Percentiles rank a stretch among this genome's conserved stretches.
phyloP scores from a whole-genome alignment of 768 basidiomycete species.

The Hygrocybe punicea region DNA sequence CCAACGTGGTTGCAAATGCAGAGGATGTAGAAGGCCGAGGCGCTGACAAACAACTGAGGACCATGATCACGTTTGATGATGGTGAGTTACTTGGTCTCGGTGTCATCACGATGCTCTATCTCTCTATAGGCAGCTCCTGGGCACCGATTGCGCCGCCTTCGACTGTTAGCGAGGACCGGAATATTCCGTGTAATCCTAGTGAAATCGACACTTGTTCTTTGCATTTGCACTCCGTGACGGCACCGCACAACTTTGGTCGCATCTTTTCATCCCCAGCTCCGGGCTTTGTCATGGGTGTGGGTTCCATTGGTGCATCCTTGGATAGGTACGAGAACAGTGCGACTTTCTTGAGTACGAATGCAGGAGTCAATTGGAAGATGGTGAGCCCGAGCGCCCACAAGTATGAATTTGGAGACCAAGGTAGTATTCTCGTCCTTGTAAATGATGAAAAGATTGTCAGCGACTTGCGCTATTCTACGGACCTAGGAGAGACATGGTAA shows the following conservation, averaged over 20 bases:
- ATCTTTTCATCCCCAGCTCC: conserved; percentile 95
- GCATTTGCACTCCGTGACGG: conserved; percentile 90
- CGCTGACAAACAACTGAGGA: conserved; percentile 69
- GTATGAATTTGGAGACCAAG: conserved; percentile 95
- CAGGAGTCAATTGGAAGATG: conserved; percentile 84
- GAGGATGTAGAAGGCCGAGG: conserved; percentile 75
- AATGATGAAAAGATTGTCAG: conserved; percentile 82
- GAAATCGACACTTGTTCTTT: conserved; percentile 68
- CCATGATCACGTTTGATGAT: conserved; percentile 88
- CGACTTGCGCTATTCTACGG: conserved; percentile 69
- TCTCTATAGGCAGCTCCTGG: conserved; percentile 66
- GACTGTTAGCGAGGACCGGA: conserved; percentile 56
- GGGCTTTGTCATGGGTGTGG: conserved; percentile 95
- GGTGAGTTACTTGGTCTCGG: conserved; percentile 17
- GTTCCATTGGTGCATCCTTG: conserved; percentile 71
- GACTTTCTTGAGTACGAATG: conserved; percentile 90
- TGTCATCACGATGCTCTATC: neutral
- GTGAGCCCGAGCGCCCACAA: conserved; percentile 73
- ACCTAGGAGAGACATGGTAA: conserved; percentile 82
- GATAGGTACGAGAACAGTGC: conserved; percentile 80
- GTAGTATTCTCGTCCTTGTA: conserved; percentile 71
- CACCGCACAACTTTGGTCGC: conserved; percentile 89
- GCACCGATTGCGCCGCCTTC: conserved; percentile 54
- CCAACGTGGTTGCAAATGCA: conserved; percentile 82
- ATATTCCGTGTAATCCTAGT: conserved; percentile 58